Conservation (phyloP, 148 eudicot species). For the Spergularia bocconei region DNA sequence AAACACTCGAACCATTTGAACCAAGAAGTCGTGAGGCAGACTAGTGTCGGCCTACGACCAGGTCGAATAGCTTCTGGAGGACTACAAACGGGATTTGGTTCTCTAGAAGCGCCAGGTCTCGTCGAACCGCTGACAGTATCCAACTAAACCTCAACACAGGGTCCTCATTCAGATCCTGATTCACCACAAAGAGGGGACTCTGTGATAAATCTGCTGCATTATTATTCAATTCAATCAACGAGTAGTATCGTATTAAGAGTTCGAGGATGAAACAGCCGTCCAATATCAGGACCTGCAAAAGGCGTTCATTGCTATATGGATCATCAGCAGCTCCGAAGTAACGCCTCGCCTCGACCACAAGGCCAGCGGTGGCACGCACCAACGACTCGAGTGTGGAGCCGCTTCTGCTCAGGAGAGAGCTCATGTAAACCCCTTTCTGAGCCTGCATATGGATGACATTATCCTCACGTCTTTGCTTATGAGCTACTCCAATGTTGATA, state of each 20-base stretch:
- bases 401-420: neutral
- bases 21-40: slow-evolving; percentile 12
- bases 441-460: neutral
- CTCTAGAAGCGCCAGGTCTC: neutral
- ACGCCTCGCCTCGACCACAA: neutral
- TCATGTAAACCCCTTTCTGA: slow-evolving; percentile 15
- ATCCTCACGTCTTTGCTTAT: neutral
- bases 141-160: slow-evolving; percentile 2
- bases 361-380: neutral
- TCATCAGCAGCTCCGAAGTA: neutral
- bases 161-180: slow-evolving; percentile 1
- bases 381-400: neutral
- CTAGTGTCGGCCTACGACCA: slow-evolving; percentile 6
- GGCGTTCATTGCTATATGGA: too few relatives aligned
- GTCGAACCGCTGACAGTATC: slow-evolving; percentile 4
- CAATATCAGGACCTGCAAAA: neutral
- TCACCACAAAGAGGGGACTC: neutral
- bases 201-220: neutral
- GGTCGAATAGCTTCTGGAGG: neutral
- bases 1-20: neutral
- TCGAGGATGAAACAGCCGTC: slow-evolving; percentile 9
- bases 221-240: neutral
- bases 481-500: neutral
- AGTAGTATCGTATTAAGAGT: slow-evolving; percentile 1
- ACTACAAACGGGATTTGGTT: slow-evolving; percentile 2